Evolutionary conservation across 1,139 yeast genomes (phyloP).

Genomic region (Debaryomyces subglobosus): DNA sequence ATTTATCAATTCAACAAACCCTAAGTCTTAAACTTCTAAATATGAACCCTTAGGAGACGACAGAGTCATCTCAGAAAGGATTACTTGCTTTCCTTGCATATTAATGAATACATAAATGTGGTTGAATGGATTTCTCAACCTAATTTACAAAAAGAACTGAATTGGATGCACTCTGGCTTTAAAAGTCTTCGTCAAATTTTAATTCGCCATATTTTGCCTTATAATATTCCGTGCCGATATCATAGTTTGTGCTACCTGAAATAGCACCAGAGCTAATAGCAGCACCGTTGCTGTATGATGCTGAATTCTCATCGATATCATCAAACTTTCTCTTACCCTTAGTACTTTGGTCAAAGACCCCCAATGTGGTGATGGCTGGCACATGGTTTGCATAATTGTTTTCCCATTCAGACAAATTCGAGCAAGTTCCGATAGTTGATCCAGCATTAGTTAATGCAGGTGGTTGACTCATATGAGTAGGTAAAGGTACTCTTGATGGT

Average conservation of each 20-base stretch:
- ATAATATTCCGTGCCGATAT: constrained; percentile 21
- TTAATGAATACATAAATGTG: background rate
- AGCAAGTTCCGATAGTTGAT: constrained; percentile 47
- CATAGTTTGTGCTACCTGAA: background rate
- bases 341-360: background rate
- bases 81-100: background rate
- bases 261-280: background rate
- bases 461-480: constrained; percentile 43
- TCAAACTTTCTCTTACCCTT: constrained; percentile 43
- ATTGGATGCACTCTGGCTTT: constrained; percentile 8
- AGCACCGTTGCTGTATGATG: constrained; percentile 11
- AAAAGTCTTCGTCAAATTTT: constrained; percentile 51
- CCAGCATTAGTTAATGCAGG: constrained; percentile 43
- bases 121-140: background rate
- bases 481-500: constrained; percentile 53
- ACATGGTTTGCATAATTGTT: constrained; percentile 12
- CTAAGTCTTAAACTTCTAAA: too few relatives aligned
- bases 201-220: constrained; percentile 45
- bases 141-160: constrained; percentile 3
- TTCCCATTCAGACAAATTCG: constrained; percentile 56
- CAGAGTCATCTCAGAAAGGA: background rate
- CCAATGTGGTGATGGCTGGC: constrained; percentile 23
- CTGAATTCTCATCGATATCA: constrained; percentile 28
- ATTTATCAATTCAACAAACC: too few relatives aligned
- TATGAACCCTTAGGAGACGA: background rate